A percentile compares a stretch with the other conserved stretches of the same genome.
These are phyloP conservation scores for Saccharomycopsis synnaedendra DNA, from an alignment of 805 yeast genomes.

Conservation along the genomic window DNA sequence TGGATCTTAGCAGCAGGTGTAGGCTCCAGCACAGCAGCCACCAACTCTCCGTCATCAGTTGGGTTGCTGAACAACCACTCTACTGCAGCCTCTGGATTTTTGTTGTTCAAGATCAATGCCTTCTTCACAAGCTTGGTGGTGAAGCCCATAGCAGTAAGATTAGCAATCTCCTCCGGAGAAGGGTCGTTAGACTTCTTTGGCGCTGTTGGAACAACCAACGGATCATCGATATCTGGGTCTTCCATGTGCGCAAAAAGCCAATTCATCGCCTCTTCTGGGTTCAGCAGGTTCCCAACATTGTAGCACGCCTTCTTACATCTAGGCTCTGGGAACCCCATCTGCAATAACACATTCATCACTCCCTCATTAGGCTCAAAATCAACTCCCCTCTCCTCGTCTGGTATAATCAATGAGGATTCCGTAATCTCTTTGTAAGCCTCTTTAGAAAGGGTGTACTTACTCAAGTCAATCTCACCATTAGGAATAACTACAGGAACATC, in stretches of 20 bases:
- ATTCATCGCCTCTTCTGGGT: constrained; percentile 68
- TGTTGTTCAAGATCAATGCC: constrained; percentile 50
- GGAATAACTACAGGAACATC: constrained; percentile 57
- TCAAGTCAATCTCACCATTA: constrained; percentile 33
- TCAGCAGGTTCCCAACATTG: constrained; percentile 51
- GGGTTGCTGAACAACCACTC: constrained; percentile 87
- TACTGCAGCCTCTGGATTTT: constrained; percentile 64
- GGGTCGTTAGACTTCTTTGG: constrained; percentile 17
- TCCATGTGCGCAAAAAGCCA: constrained; percentile 89
- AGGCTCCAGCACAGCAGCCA: constrained; percentile 21
- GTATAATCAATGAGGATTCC: constrained; percentile 15
- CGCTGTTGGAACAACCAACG: constrained; percentile 29
- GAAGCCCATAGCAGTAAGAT: constrained; percentile 72
- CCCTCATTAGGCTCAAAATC: constrained; percentile 44
- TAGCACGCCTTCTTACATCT: constrained; percentile 59
- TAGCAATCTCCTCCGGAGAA: constrained; percentile 31
- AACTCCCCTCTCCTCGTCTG: constrained; percentile 21
- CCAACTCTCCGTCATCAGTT: constrained; percentile 52
- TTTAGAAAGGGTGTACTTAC: constrained; percentile 20
- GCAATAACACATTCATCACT: constrained; percentile 41
- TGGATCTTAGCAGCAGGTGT: constrained; percentile 12
- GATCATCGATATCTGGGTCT: constrained; percentile 64
- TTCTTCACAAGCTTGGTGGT: constrained; percentile 50
- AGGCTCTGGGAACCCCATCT: constrained; percentile 82
- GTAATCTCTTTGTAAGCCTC: constrained; percentile 24